Evolutionary conservation across 192 early-diverging fungal genomes (phyloP).

Genomic region (Jimgerdemannia lactiflua): DNA sequence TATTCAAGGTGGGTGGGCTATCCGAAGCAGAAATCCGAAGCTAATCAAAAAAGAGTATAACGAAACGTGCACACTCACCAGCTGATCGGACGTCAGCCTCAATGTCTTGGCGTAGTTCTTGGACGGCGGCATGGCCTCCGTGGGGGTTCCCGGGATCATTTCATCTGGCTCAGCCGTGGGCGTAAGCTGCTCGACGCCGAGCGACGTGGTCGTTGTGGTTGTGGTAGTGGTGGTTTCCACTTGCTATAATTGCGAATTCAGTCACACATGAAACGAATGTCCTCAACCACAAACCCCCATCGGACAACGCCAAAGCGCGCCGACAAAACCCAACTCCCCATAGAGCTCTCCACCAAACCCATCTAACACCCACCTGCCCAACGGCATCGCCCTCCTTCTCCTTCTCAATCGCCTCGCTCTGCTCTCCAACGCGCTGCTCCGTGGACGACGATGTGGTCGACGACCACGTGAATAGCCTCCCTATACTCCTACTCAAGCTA

Average conservation of each 20-base stretch:
- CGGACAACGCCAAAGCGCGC: too few relatives aligned
- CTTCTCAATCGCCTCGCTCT: neutral
- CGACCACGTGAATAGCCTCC: constrained; percentile 35
- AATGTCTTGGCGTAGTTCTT: constrained; percentile 84
- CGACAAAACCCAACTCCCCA: too few relatives aligned
- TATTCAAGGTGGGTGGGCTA: neutral
- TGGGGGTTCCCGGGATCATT: neutral
- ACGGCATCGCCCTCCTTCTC: neutral
- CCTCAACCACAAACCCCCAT: neutral
- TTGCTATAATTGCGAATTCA: neutral
- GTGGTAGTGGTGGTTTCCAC: constrained; percentile 23
- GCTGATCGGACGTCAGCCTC: constrained; percentile 88
- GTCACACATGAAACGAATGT: neutral
- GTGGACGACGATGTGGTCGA: constrained; percentile 10
- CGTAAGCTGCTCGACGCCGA: neutral
- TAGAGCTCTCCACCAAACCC: neutral
- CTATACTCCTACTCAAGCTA: constrained; percentile 31
- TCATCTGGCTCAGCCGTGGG: neutral
- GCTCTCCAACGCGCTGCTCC: neutral
- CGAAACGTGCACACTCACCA: constrained; percentile 35
- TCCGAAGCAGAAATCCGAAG: too few relatives aligned
- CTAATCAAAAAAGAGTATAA: neutral
- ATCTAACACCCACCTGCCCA: neutral
- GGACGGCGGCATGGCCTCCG: neutral
- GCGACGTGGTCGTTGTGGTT: constrained; percentile 27